Evolutionary conservation across 345 rosid species (phyloP), one percentile per base, ranked within the genome.

Genomic region (Lagerstroemia speciosa): DNA sequence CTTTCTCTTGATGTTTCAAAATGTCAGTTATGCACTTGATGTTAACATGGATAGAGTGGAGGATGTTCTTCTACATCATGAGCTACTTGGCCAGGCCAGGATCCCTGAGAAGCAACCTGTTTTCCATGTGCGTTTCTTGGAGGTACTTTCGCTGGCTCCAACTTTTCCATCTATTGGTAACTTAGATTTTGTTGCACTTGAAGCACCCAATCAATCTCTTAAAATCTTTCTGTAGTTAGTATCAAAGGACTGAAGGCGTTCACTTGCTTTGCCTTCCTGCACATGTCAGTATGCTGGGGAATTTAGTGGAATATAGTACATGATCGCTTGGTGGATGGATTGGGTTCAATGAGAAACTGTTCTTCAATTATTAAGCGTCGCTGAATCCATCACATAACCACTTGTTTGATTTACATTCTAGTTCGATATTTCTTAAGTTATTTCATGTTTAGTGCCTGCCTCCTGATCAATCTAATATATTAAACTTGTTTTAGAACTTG

Each of bases 31-130:
- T 74, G 82, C 77, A 31, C 84, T 82, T 65, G 91, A 89, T 74
- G 82, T 88, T 75, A 84, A 88, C 76, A 69, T 88, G 84, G 95
- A 85, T 69, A 81, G 79, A 78, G 87, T 75, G 69, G 88, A 86
- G 30, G 95, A 89, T 76, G 82, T 89, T 50, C 43, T 89, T 68
- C 62, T 89, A 53, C 95, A 89, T 75, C 73, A 65, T 60, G 83
- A 62, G 65, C 88, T 89, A 62, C 89, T 89, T 68, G 83, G 73
- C 27, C 69, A 67, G 72, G 95, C 91, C 26, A 79, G 78, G 74
- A 86, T 86, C 69, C 89, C 89, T 45, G 79, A 81, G 73, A 79
- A 74, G 53, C 84, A 79, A 45, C 95, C 88, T 46, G 91, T 62
- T 72, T 89, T 76, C 71, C 84, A 80, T 75, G 74, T 89, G 68